A percentile compares a stretch with the other conserved stretches of the same genome.
phyloP scores from a whole-genome alignment of 352 stramenopile genomes.

The Pythium grandisporangium region DNA sequence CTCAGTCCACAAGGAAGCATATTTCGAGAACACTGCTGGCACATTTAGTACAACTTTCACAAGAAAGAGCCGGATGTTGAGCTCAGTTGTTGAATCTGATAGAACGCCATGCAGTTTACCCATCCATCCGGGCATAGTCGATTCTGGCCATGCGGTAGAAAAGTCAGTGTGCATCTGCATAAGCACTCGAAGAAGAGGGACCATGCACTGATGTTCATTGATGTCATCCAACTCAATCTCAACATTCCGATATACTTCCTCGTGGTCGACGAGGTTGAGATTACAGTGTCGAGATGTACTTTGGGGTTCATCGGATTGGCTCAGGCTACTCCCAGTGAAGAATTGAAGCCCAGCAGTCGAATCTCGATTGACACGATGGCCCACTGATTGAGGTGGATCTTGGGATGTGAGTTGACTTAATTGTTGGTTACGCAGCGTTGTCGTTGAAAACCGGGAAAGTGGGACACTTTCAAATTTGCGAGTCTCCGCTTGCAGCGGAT shows the following conservation, averaged over 20 bases:
- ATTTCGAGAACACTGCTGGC: conserved; percentile 40
- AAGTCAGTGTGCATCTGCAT: conserved; percentile 75
- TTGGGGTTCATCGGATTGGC: conserved; percentile 17
- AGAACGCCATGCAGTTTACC: conserved; percentile 56
- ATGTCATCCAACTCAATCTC: conserved; percentile 69
- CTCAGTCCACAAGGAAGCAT: conserved; percentile 35
- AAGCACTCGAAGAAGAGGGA: conserved; percentile 55
- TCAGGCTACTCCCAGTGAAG: conserved; percentile 71
- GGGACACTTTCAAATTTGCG: conserved; percentile 37
- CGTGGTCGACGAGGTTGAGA: conserved; percentile 11
- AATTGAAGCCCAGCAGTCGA: conserved; percentile 38
- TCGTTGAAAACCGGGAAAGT: conserved; percentile 34
- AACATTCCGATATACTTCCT: conserved; percentile 20
- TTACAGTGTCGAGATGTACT: conserved; percentile 7
- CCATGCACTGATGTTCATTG: conserved; percentile 73
- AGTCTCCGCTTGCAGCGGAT: conserved; percentile 40
- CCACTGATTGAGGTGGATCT: too few relatives aligned
- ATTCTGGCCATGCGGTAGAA: conserved; percentile 29
- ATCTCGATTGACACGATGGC: conserved; percentile 6
- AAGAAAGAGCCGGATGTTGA: conserved; percentile 67
- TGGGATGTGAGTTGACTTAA: conserved; percentile 4
- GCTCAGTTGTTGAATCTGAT: conserved; percentile 17
- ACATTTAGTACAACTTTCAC: conserved; percentile 65
- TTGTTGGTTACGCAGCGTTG: conserved; percentile 22
- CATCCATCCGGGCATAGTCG: conserved; percentile 74